phyloP scores from a whole-genome alignment of 148 eudicot species.

The Rhododendron ovatum region DNA sequence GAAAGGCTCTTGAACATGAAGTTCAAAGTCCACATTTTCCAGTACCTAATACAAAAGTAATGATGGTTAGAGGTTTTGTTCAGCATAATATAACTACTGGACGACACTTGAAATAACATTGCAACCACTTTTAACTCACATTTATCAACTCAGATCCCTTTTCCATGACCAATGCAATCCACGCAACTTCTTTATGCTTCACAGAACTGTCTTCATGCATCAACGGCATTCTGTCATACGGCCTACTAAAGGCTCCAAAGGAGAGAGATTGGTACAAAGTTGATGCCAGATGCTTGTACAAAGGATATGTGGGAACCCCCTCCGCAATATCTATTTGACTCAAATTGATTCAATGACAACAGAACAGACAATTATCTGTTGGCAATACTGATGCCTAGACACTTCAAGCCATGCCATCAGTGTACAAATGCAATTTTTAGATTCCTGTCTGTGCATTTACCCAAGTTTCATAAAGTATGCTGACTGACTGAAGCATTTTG shows the following conservation, averaged over 20 bases:
- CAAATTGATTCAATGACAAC: background rate
- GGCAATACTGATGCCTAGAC: background rate
- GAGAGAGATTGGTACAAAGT: slow-evolving; percentile 44
- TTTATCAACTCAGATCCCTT: slow-evolving; percentile 53
- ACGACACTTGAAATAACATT: background rate
- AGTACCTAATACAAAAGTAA: slow-evolving; percentile 36
- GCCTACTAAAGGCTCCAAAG: slow-evolving; percentile 35
- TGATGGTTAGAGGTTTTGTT: background rate
- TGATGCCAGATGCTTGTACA: slow-evolving; percentile 60
- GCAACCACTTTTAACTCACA: slow-evolving; percentile 30
- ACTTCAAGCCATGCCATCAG: background rate
- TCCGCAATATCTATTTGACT: slow-evolving; percentile 27
- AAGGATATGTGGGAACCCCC: slow-evolving; percentile 66
- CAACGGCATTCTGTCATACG: slow-evolving; percentile 19
- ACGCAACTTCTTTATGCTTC: slow-evolving; percentile 39
- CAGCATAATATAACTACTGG: background rate
- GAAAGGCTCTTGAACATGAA: slow-evolving; percentile 89
- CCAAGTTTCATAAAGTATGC: background rate
- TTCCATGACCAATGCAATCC: slow-evolving; percentile 43
- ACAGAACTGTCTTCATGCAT: slow-evolving; percentile 29
- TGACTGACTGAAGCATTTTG: background rate
- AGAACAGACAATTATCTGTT: background rate
- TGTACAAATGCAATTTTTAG: background rate
- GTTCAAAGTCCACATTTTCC: slow-evolving; percentile 51
- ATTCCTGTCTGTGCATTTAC: background rate